phyloP scores from a whole-genome alignment of 176 grass and related monocot genomes.

The Poa pratensis region DNA sequence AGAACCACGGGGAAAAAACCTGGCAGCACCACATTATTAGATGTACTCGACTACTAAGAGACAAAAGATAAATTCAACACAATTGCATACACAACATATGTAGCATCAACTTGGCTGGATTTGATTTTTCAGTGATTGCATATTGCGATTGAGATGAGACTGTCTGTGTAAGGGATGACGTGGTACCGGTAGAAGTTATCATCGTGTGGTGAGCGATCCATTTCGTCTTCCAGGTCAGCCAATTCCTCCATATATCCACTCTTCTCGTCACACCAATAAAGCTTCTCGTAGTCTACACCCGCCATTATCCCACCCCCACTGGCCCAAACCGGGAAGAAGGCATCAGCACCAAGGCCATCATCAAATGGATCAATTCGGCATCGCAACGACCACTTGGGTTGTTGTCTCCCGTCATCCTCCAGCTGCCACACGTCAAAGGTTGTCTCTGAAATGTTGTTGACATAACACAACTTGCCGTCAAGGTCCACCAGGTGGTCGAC shows the following conservation, averaged over 20 bases:
- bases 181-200: neutral
- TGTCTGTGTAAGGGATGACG: constrained; percentile 13
- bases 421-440: constrained; percentile 10
- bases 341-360: neutral
- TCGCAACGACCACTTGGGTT: neutral
- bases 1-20: constrained; percentile 11
- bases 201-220: neutral
- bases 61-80: neutral
- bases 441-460: no score
- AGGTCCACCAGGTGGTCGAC: neutral
- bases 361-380: neutral
- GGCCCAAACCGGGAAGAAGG: neutral
- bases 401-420: neutral
- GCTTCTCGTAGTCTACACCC: neutral
- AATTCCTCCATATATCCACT: neutral
- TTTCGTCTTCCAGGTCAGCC: constrained; percentile 5
- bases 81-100: neutral
- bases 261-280: neutral
- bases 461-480: constrained; percentile 2
- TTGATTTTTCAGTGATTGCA: neutral
- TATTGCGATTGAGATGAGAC: neutral
- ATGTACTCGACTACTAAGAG: neutral
- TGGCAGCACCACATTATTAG: neutral
- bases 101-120: neutral
- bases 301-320: neutral